Base-by-base conservation (phyloP, 805 yeast species). In the Nakazawaea ishiwadae region DNA sequence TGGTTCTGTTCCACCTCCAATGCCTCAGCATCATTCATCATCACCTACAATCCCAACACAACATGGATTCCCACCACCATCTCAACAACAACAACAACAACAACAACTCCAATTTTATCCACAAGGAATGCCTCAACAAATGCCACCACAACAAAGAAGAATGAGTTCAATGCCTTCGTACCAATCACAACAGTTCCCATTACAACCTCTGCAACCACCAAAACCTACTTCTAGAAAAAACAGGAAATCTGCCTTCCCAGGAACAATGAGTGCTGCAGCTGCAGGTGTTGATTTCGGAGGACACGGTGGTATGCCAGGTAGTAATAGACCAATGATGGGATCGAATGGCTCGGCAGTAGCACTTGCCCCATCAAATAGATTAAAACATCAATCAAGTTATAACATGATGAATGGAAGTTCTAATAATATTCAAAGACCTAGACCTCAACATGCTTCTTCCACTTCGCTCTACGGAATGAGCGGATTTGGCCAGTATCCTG, bases 221-320 rank as follows among this genome's bases (percentile, higher is more conserved):
- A 63, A 61, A 43, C 66, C 69, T 28, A 65, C 75, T n/a, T 62
- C 69, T 4, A 58, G 75, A 49, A 71, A 71, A 54, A 37, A 42
- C 23, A 59, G 76, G 47, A 68, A 65, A 45, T 67, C 73, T 1
- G 55, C 66, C 2, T 51, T 62, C 47, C 56, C 68, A 31, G 44
- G 51, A 5, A 54, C 51, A 14, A 38, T 37, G 35, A 26, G n/a
- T 19, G 46, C 50, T 38, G 32, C 26, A 24, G 30, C 35, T 17
- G 17, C 39, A 21, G 40, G 40, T 4, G 35, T 50, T 10, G 52
- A 49, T 30, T 39, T 38, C 15, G 47, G 47, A 8, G 59, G 57
- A 28, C 49, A 51, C 20, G 47, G 60, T 15, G 61, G 62, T 17
- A 50, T 52, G 53, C 59, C 59, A 16, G 54, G 57, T 28, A 48